Conservation (phyloP, 345 rosid genomes). For the Durio zibethinus region DNA sequence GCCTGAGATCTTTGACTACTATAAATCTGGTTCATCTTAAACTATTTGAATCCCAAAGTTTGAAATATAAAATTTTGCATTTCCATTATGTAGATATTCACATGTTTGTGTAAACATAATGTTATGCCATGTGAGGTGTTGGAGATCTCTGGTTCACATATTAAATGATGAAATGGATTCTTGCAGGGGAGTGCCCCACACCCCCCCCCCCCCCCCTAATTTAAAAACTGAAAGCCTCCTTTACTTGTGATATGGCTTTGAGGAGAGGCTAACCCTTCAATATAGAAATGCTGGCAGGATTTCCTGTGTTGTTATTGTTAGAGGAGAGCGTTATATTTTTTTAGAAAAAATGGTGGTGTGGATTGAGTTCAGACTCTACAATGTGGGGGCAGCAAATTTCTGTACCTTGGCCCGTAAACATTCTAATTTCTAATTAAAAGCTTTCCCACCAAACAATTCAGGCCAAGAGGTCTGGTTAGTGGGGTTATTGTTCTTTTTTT, state of each 20-base stretch:
- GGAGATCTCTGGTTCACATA: conserved; percentile 27
- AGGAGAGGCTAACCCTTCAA: neutral
- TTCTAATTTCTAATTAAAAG: conserved; percentile 21
- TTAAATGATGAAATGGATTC: conserved; percentile 35
- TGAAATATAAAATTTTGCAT: neutral
- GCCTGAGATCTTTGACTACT: conserved; percentile 37
- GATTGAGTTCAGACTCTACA: conserved; percentile 18
- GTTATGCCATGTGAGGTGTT: conserved; percentile 47
- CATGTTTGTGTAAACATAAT: conserved; percentile 23
- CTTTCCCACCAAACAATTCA: conserved; percentile 2
- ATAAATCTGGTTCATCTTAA: conserved; percentile 3
- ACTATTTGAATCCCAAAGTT: conserved; percentile 20
- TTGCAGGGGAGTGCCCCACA: conserved; percentile 32
- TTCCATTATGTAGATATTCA: neutral
- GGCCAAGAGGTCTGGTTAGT: conserved; percentile 1
- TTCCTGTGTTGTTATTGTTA: neutral
- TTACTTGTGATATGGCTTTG: conserved; percentile 7
- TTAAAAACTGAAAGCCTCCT: neutral
- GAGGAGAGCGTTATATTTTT: too few relatives aligned
- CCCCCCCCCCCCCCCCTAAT: neutral
- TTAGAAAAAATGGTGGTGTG: conserved; percentile 10
- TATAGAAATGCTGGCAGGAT: neutral
- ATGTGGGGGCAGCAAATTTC: conserved; percentile 28
- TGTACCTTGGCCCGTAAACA: conserved; percentile 22
- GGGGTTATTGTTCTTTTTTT: conserved; percentile 13